Evolutionary conservation across 495 filamentous ascomycete genomes (phyloP), one percentile per base, ranked within the genome.

Genomic region (Jackrogersella minutella): DNA sequence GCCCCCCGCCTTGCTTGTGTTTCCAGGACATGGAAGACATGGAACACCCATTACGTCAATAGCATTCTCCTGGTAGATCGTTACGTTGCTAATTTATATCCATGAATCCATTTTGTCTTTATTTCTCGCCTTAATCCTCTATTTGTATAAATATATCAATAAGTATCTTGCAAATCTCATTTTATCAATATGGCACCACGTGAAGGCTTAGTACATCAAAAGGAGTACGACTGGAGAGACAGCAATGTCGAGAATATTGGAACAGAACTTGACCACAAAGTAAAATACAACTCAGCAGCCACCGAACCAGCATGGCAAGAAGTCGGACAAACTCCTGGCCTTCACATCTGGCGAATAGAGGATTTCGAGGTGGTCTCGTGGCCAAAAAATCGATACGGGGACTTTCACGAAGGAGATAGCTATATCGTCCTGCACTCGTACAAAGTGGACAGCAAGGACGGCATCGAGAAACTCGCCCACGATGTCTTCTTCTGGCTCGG

Each of bases 401-500:
- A 83, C 31, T 89, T 89, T 73, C 84, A 85, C 69, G 83, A 87
- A 21, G 86, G 86, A 11, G 86, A 89, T 64, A 87, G 85, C 74
- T 89, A 85, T 66, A 86, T 89, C 58, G 73, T 89, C 13, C 75
- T 89, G 41, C 77, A 85, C 68, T 81, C 84, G 0, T 82, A 82
- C 75, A 82, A 82, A 64, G 70, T 82, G 30, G 83, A 78, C 11
- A 76, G 76, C 40, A 73, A 74, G 28, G 64, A 73, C 40, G 74
- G 72, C 0, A 51, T 66, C 44, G 76, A 83, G 60, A 82, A 82
- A 58, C 69, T 87, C 14, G 75, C 75, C 22, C 82, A 88, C 71
- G 82, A 85, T 39, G 79, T 87, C 66, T 86, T 85, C 76, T 86
- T 87, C 79, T 88, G 84, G 84, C 80, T 87, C 4, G 85, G 85